Evolutionary conservation across 2,329 filamentous ascomycete genomes (phyloP).

Genomic region (Sporothrix euskadiensis): DNA sequence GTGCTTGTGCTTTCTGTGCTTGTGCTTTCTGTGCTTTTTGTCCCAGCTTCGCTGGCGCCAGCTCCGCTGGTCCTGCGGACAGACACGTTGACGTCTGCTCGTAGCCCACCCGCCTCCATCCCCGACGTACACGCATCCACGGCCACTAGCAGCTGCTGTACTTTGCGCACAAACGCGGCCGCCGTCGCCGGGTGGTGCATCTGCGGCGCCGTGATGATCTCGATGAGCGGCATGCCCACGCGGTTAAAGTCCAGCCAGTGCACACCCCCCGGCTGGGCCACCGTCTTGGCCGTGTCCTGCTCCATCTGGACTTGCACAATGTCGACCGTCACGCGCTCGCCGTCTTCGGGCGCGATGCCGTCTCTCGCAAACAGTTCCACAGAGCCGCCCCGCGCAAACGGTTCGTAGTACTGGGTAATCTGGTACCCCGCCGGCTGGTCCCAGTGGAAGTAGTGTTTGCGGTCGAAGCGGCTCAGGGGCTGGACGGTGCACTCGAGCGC

Average conservation of each 20-base stretch:
- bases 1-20: too few species aligned
- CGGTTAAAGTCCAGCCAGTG: slow-evolving; percentile 93
- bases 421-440: slow-evolving; percentile 97
- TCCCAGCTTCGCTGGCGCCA: neutral
- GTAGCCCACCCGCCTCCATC: slow-evolving; percentile 88
- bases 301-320: slow-evolving; percentile 97
- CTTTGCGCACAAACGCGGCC: slow-evolving; percentile 83
- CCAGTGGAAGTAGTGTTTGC: slow-evolving; percentile 99
- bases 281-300: slow-evolving; percentile 95
- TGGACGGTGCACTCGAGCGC: slow-evolving; percentile 81
- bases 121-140: slow-evolving; percentile 85
- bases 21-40: too few species aligned
- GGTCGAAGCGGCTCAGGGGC: slow-evolving; percentile 77
- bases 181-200: slow-evolving; percentile 86
- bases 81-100: slow-evolving; percentile 95
- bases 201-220: slow-evolving; percentile 90
- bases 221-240: slow-evolving; percentile 84
- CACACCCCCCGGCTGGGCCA: slow-evolving; percentile 69
- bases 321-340: slow-evolving; percentile 68
- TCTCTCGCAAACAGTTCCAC: slow-evolving; percentile 73
- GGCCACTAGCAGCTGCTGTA: slow-evolving; percentile 75
- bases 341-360: slow-evolving; percentile 74
- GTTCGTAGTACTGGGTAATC: slow-evolving; percentile 91
- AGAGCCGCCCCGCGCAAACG: slow-evolving; percentile 67
- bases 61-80: slow-evolving; percentile 56